Evolutionary conservation across 441 rosid species (phyloP), one percentile per base, ranked within the genome.

Genomic region (Croton setiger): DNA sequence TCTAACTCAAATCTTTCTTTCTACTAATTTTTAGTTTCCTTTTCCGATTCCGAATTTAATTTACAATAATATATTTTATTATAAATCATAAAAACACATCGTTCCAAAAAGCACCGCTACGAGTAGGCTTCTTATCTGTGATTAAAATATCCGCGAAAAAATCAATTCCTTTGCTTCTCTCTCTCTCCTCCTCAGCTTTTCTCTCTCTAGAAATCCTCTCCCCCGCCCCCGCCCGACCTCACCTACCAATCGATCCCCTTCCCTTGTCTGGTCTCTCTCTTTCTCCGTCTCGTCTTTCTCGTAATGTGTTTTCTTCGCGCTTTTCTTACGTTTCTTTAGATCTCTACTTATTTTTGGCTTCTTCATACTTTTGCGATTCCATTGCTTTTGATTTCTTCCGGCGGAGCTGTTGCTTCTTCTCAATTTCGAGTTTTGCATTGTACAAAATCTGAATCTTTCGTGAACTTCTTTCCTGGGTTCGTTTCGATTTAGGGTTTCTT

Each of bases 101-200:
- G 58, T 33, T 53, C 58, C 58, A 62, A 43, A 12, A 43, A 21
- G 36, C 12, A 13, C 20, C 53, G 53, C 17, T 47, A 17, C 56
- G 27, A 15, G 33, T 7, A 49, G 7, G 58, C 13, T 8, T 53
- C 13, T 8, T 53, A 13, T 0, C 17, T 0, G 51, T 47, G 23
- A 70, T 64, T 60, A 69, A 75, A 70, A 65, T 66, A 75, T 61
- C 74, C 61, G 41, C 39, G 18, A 21, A 43, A 60, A 20, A 66
- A 48, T 55, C 45, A 68, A 55, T n/a, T 3, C 33, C 4, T 20
- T 9, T 3, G 1, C 3, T 14, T 12, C 10, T 39, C 43, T 39
- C 43, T 43, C 17, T 3, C 3, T 14, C 18, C 5, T 39, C 5
- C 43, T 39, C 43, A 9, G 5, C 43, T 39, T 39, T 39, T 20